Evolutionary conservation across 805 yeast genomes (phyloP), one percentile per base, ranked within the genome.

Genomic region (Kodamaea sagamina): DNA sequence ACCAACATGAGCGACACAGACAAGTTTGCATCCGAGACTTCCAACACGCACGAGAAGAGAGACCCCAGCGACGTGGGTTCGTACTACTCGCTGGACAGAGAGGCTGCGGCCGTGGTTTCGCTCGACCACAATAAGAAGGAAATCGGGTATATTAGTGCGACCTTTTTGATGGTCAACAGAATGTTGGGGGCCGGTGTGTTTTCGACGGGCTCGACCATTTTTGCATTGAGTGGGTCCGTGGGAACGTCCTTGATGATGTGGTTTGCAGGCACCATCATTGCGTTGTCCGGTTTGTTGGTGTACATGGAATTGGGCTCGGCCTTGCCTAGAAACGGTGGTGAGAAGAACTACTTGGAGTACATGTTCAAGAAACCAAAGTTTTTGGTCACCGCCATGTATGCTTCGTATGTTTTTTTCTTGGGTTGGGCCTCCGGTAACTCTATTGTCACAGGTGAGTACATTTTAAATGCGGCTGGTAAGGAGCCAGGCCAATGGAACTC

Each of bases 391-490:
- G 78, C 72, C 46, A 69, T 68, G 74, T 71, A 71, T 53, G 89
- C 88, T 0, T 70, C 89, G 2, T 84, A 85, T 56, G 81, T 82
- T 12, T 81, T 87, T 55, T 75, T 85, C 54, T 68, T 87, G 38
- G 93, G 93, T 27, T 87, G 90, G 88, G 90, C 95, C 16, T 81
- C 93, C 8, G 87, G 90, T 61, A 85, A 86, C 62, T 82, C 90
- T 15, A 79, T 85, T 39, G 87, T 85, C 26, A 84, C 84, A 50
- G 95, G 95, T 22, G 84, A 83, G 57, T 86, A 84, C 65, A 72
- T 87, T 47, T 70, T 86, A 47, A 78, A 77, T 31, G 95, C 95
- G 8, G 89, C 90, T 5, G 83, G 79, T 31, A 74, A 69, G 12
- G 84, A 80, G 47, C 73, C 78, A 6, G 80, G 84, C 9, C 75